Percentiles rank a stretch among this genome's conserved stretches.
These are phyloP conservation scores for Juncus inflexus DNA, from an alignment of 176 grass and related monocot species.

Conservation along the genomic window DNA sequence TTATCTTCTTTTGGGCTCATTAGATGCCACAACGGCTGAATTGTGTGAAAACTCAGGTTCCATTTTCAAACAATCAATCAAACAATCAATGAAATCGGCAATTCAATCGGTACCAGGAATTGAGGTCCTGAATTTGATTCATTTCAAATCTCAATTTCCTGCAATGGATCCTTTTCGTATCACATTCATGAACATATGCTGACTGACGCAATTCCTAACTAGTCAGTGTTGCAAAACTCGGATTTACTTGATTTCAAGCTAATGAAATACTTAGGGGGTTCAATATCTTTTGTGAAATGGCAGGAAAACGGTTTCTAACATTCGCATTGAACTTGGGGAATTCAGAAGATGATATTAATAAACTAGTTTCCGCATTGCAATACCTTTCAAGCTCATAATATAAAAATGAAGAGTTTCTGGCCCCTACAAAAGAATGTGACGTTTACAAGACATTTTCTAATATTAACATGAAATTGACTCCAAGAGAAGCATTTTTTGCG, in stretches of 20 bases:
- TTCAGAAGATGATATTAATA: conserved; percentile 41
- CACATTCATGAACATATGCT: too few relatives aligned
- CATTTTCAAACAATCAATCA: conserved; percentile 39
- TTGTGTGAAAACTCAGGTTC: conserved; percentile 32
- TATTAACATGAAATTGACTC: conserved; percentile 40
- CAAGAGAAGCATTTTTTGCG: conserved; percentile 62
- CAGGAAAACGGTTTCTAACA: conserved; percentile 45
- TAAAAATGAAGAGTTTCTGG: conserved; percentile 13
- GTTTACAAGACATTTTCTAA: conserved; percentile 25
- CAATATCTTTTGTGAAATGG: conserved; percentile 54
- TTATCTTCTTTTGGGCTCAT: conserved; percentile 61
- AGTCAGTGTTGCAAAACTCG: conserved; percentile 31
- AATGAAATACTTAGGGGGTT: conserved; percentile 46
- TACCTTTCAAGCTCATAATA: conserved; percentile 37
- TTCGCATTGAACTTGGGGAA: conserved; percentile 65
- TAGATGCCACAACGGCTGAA: conserved; percentile 73
- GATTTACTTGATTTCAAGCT: conserved; percentile 45
- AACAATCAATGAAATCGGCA: conserved; percentile 30
- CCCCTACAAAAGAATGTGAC: neutral
- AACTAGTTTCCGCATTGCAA: conserved; percentile 35
- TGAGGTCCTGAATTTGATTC: conserved; percentile 39
- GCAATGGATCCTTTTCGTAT: conserved; percentile 59
- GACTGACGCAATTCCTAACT: too few relatives aligned
- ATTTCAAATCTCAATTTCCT: conserved; percentile 53
- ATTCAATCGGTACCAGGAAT: conserved; percentile 41